phyloP scores from a whole-genome alignment of 2,329 filamentous ascomycete genomes.

The Alternaria consortialis region DNA sequence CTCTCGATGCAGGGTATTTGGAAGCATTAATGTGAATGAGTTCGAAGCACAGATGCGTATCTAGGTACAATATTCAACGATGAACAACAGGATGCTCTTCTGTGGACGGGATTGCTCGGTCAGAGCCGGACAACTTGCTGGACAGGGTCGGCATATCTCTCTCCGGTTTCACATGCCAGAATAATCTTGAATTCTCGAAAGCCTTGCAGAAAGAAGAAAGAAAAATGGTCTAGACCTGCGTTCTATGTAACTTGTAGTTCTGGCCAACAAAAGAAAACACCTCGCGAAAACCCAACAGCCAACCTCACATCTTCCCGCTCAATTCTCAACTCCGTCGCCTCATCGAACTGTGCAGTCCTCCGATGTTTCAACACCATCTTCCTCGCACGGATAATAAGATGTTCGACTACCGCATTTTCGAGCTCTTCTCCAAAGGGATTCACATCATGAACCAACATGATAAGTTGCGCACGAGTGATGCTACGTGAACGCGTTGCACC shows the following conservation, averaged over 20 bases:
- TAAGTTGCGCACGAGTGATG: conserved; percentile 1
- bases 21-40: background rate
- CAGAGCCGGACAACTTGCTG: background rate
- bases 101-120: background rate
- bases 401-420: background rate
- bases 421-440: background rate
- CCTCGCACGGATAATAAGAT: background rate
- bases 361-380: conserved; percentile 4
- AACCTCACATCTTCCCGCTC: conserved; percentile 3
- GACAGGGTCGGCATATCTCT: background rate
- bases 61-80: background rate
- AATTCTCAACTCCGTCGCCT: background rate
- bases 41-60: background rate
- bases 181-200: background rate
- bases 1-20: background rate
- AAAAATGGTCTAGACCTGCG: background rate
- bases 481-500: background rate
- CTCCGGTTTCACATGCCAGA: background rate
- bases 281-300: background rate
- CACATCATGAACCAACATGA: background rate
- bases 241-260: background rate
- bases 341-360: background rate
- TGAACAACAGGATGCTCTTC: background rate
- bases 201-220: background rate
- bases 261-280: background rate